Conservation (phyloP, 495 filamentous ascomycete species). For the Apodospora peruviana region DNA sequence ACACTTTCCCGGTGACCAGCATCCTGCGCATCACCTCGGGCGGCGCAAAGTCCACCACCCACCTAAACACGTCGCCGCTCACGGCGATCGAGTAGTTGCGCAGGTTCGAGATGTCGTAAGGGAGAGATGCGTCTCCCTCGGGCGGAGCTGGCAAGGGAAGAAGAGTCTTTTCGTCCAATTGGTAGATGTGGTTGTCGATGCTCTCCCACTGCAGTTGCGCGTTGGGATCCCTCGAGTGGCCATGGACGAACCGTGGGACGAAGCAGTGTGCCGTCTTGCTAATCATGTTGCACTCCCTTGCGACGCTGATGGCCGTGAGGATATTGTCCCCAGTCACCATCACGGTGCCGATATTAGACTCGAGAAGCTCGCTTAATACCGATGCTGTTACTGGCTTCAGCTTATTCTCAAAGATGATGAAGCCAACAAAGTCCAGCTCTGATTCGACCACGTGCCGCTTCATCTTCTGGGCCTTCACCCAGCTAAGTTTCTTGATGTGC, state of each 20-base stretch:
- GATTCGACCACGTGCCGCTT: constrained; percentile 77
- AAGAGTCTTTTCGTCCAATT: constrained; percentile 71
- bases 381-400: constrained; percentile 75
- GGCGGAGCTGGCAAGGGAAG: constrained; percentile 65
- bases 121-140: constrained; percentile 73
- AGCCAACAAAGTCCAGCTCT: constrained; percentile 79
- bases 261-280: constrained; percentile 80
- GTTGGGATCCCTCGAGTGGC: constrained; percentile 62
- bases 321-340: constrained; percentile 99
- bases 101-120: constrained; percentile 72
- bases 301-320: constrained; percentile 93
- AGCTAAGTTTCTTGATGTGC: constrained; percentile 77
- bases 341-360: constrained; percentile 80
- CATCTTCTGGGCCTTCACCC: constrained; percentile 93
- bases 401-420: constrained; percentile 99
- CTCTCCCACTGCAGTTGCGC: constrained; percentile 82
- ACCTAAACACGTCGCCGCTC: constrained; percentile 90
- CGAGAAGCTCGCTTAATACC: constrained; percentile 75
- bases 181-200: constrained; percentile 72
- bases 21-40: constrained; percentile 74
- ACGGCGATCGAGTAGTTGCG: constrained; percentile 83
- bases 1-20: constrained; percentile 88
- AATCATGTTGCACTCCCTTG: constrained; percentile 84
- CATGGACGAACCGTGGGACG: constrained; percentile 79
- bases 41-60: constrained; percentile 86